phyloP scores from a whole-genome alignment of 139 green algal species.

The Coccomyxa sp. region DNA sequence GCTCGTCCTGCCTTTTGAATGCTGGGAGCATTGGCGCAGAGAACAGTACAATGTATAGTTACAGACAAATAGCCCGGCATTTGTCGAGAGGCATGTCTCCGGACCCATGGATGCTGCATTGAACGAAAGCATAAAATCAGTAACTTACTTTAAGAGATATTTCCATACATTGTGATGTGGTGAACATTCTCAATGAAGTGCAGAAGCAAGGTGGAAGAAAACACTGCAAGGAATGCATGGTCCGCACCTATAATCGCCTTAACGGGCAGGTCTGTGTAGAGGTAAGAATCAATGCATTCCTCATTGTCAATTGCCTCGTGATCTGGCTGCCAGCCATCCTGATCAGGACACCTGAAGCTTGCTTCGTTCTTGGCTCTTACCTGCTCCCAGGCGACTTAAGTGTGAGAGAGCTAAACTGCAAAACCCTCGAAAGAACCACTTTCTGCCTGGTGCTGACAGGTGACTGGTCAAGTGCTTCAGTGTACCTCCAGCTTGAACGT shows the following conservation, averaged over 20 bases:
- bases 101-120: neutral
- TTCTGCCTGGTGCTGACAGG: neutral
- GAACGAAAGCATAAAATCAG: too few relatives aligned
- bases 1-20: neutral
- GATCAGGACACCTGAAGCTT: neutral
- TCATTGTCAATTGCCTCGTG: neutral
- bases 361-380: neutral
- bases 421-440: neutral
- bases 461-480: neutral
- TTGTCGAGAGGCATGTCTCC: neutral
- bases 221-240: neutral
- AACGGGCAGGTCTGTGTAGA: neutral
- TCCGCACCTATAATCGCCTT: neutral
- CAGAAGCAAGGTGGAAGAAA: neutral
- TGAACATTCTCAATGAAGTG: neutral
- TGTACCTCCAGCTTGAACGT: constrained; percentile 16
- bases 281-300: neutral
- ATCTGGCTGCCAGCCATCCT: neutral
- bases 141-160: too few relatives aligned
- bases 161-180: too few relatives aligned
- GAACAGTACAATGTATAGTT: constrained; percentile 20
- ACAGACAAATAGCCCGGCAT: constrained; percentile 16
- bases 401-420: neutral
- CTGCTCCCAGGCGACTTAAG: neutral
- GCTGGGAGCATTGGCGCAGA: constrained; percentile 6